Conservation (phyloP, 2,329 filamentous ascomycete genomes). For the Trichophyton simii region DNA sequence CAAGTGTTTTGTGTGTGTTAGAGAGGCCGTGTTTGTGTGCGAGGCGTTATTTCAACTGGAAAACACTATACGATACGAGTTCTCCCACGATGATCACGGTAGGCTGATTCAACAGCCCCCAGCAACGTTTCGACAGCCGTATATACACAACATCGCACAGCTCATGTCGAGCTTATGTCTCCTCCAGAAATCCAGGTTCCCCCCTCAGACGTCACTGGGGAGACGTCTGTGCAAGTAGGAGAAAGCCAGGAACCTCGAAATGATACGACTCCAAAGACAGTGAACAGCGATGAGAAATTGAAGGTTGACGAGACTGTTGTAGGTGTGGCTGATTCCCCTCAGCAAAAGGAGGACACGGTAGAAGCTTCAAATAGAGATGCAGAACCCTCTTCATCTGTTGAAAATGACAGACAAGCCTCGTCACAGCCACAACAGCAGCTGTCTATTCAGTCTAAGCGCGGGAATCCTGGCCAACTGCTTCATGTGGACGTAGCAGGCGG, state of each 20-base stretch:
- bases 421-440: not conserved
- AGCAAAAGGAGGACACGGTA: not conserved
- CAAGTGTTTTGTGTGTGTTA: too few relatives aligned
- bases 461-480: constrained; percentile 2
- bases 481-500: constrained; percentile 11
- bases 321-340: not conserved
- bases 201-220: constrained; percentile 1
- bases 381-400: not conserved
- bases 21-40: not conserved
- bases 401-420: not conserved
- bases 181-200: constrained; percentile 3
- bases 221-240: not conserved
- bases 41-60: not conserved
- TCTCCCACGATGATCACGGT: not conserved
- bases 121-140: not conserved
- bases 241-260: not conserved
- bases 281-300: not conserved
- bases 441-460: constrained; percentile 6
- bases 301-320: not conserved
- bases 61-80: not conserved
- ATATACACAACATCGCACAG: not conserved
- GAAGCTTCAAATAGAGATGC: not conserved
- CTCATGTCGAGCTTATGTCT: constrained; percentile 13
- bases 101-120: not conserved
- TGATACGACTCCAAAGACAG: not conserved